phyloP scores from a whole-genome alignment of 305 asterid genomes.

The Rubia balearica region DNA sequence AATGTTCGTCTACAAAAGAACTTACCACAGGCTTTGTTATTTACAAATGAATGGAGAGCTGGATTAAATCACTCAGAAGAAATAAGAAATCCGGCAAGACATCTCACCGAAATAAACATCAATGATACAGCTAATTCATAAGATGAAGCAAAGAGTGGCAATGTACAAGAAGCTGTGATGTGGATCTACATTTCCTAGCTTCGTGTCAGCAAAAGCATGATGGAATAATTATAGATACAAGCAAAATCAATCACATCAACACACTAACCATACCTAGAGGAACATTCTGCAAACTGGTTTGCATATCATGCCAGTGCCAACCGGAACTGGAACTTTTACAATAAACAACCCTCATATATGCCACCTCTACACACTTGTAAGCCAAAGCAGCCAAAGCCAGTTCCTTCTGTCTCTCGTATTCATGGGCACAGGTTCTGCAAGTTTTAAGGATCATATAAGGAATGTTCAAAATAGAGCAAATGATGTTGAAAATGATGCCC shows the following conservation, averaged over 20 bases:
- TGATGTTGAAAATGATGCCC: not conserved
- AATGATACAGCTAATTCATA: not conserved
- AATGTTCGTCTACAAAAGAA: not conserved
- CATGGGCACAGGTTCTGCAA: slow-evolving; percentile 75
- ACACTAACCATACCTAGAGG: slow-evolving; percentile 52
- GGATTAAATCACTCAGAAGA: not conserved
- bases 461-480: not conserved
- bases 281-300: slow-evolving; percentile 55
- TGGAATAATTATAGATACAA: slow-evolving; percentile 5
- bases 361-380: slow-evolving; percentile 86
- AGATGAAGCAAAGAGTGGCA: not conserved
- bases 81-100: not conserved
- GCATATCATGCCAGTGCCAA: slow-evolving; percentile 62
- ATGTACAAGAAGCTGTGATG: not conserved
- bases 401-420: slow-evolving; percentile 62
- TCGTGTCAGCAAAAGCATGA: not conserved
- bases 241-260: slow-evolving; percentile 9
- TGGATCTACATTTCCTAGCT: not conserved
- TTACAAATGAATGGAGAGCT: not conserved
- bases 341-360: slow-evolving; percentile 65
- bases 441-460: slow-evolving; percentile 16
- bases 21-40: not conserved
- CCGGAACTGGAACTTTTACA: slow-evolving; percentile 52
- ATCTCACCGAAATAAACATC: not conserved
- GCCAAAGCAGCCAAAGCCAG: slow-evolving; percentile 83